Base-by-base conservation (phyloP, 2,329 filamentous ascomycete genomes). In the Calycina herbarum region DNA sequence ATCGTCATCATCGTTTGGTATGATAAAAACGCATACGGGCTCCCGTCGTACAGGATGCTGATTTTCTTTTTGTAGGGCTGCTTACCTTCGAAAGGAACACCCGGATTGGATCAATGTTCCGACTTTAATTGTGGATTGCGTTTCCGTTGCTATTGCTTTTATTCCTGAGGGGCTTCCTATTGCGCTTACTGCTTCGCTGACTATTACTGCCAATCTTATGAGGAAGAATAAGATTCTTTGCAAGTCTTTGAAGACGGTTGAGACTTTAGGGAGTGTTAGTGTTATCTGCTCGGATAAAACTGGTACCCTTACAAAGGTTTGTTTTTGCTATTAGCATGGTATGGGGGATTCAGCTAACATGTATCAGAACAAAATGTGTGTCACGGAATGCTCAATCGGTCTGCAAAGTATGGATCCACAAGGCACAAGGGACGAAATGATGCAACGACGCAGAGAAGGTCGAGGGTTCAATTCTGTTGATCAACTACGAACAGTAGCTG, bases 231-330 rank as follows among this genome's bases (percentile, higher is more conserved):
- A 90, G 73, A 87, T 93, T 56, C 82, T 93, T 8, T 93, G 90
- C 85, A 93, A 93, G 78, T 91, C 88, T 0, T 81, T 94, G 58
- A 91, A 91, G 78, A 93, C 90, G 0, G 89, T 92, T 0, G 90
- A 93, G 77, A 93, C 90, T 0, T 82, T 93, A 0, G 90, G 90
- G 0, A 83, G 87, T 0, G 89, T 92, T 1, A 90, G 88, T 0
- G 85, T 91, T 7, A 88, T 93, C 51, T 92, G 90, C 75, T 91
- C 89, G 0, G 90, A 93, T 75, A 93, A 93, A 79, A 93, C 90
- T 0, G 90, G 90, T 3, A 91, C 88, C 0, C 78, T 91, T 64
- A 91, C 88, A 4, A 75, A 75, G 62, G 73, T 72, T 67, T 17
- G 57, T 40, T 3, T 15, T 61, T 3, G 13, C 4, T 27, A 17